These are phyloP conservation scores for Cyamopsis tetragonoloba DNA, from an alignment of 306 rosid genomes.

Conservation along the genomic window DNA sequence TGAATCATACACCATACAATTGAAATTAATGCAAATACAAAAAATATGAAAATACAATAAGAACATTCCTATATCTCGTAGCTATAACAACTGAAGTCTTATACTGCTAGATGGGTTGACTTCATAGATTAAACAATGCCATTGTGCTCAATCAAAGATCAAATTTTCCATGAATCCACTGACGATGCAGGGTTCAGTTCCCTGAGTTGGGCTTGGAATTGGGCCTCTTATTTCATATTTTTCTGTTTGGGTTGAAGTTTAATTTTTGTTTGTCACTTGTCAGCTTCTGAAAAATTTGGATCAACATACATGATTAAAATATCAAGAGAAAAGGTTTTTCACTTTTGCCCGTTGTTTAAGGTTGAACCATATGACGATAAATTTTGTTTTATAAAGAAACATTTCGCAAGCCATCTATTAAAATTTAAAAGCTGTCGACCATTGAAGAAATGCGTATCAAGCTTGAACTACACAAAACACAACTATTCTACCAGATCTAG, in stretches of 20 bases:
- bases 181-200: neutral
- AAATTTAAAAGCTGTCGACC: neutral
- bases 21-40: neutral
- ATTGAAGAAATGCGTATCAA: neutral
- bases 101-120: neutral
- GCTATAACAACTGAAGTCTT: neutral
- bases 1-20: neutral
- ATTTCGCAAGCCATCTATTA: neutral
- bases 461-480: neutral
- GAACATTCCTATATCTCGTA: neutral
- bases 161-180: neutral
- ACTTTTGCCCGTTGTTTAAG: slow-evolving; percentile 14
- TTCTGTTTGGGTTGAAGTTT: neutral
- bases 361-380: neutral
- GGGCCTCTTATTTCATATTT: neutral
- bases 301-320: neutral
- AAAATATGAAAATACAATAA: neutral
- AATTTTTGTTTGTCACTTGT: neutral
- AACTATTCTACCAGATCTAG: neutral
- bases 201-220: neutral
- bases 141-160: neutral
- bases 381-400: neutral
- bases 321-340: neutral
- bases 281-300: neutral
- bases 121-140: neutral